Percentiles rank a stretch among this genome's conserved stretches.
Evolutionary conservation across 805 yeast genomes (phyloP).

Genomic region (Huiozyma naganishii): DNA sequence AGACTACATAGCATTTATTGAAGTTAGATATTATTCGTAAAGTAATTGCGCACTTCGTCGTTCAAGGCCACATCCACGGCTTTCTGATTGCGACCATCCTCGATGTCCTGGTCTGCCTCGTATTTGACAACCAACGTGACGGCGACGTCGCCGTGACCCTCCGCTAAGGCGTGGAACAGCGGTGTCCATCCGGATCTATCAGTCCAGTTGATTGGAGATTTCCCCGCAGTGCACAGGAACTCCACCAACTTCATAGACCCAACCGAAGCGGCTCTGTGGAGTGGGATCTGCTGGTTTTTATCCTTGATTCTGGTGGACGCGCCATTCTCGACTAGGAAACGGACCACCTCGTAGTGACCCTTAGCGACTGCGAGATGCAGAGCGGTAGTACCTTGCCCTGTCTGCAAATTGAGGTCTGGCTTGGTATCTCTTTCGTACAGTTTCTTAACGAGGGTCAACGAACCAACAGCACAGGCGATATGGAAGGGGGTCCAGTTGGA

Average conservation of each 20-base stretch:
- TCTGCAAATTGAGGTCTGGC: conserved; percentile 52
- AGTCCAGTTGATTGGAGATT: conserved; percentile 52
- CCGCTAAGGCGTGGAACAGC: conserved; percentile 81
- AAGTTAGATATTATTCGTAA: conserved; percentile 15
- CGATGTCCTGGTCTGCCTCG: conserved; percentile 51
- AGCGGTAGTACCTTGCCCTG: conserved; percentile 62
- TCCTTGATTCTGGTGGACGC: conserved; percentile 63
- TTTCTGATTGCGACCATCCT: conserved; percentile 42
- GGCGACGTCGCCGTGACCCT: conserved; percentile 76
- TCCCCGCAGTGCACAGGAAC: conserved; percentile 38
- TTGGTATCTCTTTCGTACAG: conserved; percentile 40
- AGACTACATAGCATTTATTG: background rate
- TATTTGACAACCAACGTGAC: conserved; percentile 40
- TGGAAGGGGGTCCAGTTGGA: conserved; percentile 88
- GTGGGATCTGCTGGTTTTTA: conserved; percentile 48
- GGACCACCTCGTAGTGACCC: conserved; percentile 43
- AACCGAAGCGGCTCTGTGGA: conserved; percentile 75
- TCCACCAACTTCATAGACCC: conserved; percentile 54
- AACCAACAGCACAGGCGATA: conserved; percentile 70
- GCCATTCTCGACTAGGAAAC: conserved; percentile 42
- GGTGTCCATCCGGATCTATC: conserved; percentile 78
- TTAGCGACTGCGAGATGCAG: conserved; percentile 72
- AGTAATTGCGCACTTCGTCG: conserved; percentile 37
- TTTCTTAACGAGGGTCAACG: conserved; percentile 38
- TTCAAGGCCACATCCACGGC: conserved; percentile 47